Base-by-base conservation (phyloP, 1,139 yeast species). In the Pichia sp. region DNA sequence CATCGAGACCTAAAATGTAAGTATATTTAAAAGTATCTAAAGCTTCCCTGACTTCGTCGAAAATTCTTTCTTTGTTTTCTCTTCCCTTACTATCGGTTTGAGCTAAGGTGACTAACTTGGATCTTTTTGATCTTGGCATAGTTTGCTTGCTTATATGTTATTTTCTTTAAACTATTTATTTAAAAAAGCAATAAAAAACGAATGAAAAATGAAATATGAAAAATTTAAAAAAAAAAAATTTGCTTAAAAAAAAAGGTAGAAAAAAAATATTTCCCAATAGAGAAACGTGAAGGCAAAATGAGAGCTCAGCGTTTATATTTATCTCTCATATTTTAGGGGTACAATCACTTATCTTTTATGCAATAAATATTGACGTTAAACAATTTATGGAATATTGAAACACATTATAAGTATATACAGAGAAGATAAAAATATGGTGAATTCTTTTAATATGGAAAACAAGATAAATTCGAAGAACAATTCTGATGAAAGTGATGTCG, bases 81-180 rank as follows among this genome's bases (percentile, higher is more conserved):
- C 82, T 82, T 45, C 96, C 96, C 66, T 92, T 92, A 68, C 89
- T 92, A 55, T 89, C 97, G 51, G 97, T 90, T 64, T 90, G 92
- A 33, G 98, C 92, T 58, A 92, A 74, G n/a, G 97, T 87, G 51
- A 92, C 95, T 59, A 86, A 80, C 76, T 82, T 86, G 54, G 95
- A 81, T 78, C 97, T 89, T 68, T 80, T 89, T 37, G 96, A 87
- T 78, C 95, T 87, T 54, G 97, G 96, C 97, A 89, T 39, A 7
- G 10, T 22, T 43, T 31, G 5, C 2, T 8, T 20, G 4, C 22
- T 20, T 30, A 7, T 16, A 16, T 16, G 16, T 16, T 16, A 16
- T 16, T 16, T 16, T 16, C 16, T 16, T 16, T 16, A 16, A 16
- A 16, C 16, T 16, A 16, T 16, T 16, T 16, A 16, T 16, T 16